Percentiles rank a stretch among this genome's conserved stretches.
phyloP scores from a whole-genome alignment of 768 basidiomycete species.

The Dioszegia crocea region DNA sequence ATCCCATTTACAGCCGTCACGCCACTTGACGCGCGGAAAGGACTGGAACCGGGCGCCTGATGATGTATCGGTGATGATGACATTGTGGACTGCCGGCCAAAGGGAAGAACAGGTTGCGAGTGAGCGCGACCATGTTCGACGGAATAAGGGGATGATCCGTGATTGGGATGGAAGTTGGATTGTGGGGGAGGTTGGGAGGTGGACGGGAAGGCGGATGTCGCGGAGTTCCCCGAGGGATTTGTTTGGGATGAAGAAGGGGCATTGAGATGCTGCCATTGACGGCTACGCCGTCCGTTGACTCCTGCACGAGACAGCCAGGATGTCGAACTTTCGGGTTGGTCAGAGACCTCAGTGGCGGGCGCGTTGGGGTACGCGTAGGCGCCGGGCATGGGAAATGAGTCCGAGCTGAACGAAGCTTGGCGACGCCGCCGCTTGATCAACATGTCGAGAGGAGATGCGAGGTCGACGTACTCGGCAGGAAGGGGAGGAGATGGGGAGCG shows the following conservation, averaged over 20 bases:
- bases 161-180: not conserved
- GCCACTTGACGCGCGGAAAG: conserved; percentile 16
- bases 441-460: conserved; percentile 35
- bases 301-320: conserved; percentile 9
- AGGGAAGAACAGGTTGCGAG: conserved; percentile 3
- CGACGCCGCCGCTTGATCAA: conserved; percentile 31
- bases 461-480: conserved; percentile 6
- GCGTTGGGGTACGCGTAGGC: conserved; percentile 4
- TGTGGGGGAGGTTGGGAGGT: not conserved
- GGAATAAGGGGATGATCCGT: not conserved
- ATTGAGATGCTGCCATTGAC: conserved; percentile 19
- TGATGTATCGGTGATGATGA: conserved; percentile 29
- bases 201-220: not conserved
- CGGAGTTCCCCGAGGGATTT: too few species aligned
- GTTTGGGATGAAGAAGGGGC: conserved; percentile 5
- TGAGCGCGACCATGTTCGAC: conserved; percentile 3
- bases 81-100: not conserved
- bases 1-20: conserved; percentile 7
- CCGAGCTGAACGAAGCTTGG: conserved; percentile 6
- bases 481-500: conserved; percentile 11
- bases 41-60: conserved; percentile 26
- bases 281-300: conserved; percentile 16
- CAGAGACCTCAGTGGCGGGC: not conserved
- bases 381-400: not conserved
- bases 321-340: conserved; percentile 13